Base-by-base conservation (phyloP, 1,139 yeast species). In the Debaryomyces subglobosus region DNA sequence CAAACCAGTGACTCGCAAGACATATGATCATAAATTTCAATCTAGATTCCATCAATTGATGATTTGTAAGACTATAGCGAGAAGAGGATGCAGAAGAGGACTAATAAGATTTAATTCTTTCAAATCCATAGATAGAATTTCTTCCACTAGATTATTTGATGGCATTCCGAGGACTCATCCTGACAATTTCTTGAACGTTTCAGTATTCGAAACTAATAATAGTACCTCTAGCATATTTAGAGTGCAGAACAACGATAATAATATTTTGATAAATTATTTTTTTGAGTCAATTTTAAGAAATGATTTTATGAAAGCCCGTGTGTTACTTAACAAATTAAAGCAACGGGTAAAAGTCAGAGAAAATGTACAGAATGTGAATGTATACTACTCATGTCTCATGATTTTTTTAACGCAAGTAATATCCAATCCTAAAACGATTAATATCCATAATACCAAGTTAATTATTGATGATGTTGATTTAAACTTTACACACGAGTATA, bases 351-450 rank as follows among this genome's bases (percentile, higher is more conserved):
- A 39, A 23, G n/a, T 16, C n/a, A 46, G 21, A 13, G 35, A 20
- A 27, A 42, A 29, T 13, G 18, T 21, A 7, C 38, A 39, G 7
- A 35, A 52, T 4, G 37, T 51, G 5, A 50, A 51, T 23, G 49
- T 44, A 21, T 60, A 57, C 44, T 53, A 47, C 23, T 59, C 64
- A 3, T 58, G 61, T 30, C 48, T 59, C 21, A 39, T 42, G 18
- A 47, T 60, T 5, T 49, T 57, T 12, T 38, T 57, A 16, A 20
- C 55, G 6, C 47, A 48, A 34, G 29, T 46, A 13, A 18, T 47
- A 13, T 41, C 49, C 3, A 30, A 44, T 12, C 37, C 37, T 5
- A 48, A 49, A 23, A 21, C 39, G 10, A 16, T 54, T 10, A 39
- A 45, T 10, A 46, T 57, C 32, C 56, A 54, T 42, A 52, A 54